Evolutionary conservation across 176 grass and related monocot species (phyloP).

Genomic region (Phragmites australis): DNA sequence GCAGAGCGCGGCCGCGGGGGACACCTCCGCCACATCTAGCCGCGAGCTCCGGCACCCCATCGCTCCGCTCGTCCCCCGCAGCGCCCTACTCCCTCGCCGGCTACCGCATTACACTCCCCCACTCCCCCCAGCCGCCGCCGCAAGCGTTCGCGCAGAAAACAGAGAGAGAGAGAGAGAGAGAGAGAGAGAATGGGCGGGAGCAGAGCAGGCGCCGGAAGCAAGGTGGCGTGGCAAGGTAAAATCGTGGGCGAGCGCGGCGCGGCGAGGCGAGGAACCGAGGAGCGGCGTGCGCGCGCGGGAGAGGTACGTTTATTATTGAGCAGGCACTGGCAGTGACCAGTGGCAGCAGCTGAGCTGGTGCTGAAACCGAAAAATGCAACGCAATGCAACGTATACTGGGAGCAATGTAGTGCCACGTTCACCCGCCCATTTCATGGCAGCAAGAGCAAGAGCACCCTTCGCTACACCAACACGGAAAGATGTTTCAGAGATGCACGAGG

Average conservation of each 20-base stretch:
- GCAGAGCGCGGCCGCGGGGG: conserved; percentile 64
- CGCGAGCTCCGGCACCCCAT: conserved; percentile 90
- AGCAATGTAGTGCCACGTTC: neutral
- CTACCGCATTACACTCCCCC: conserved; percentile 36
- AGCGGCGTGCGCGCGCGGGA: conserved; percentile 7
- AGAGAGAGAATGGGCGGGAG: neutral
- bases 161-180: too few relatives aligned
- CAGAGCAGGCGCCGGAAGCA: neutral
- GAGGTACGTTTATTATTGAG: conserved; percentile 38
- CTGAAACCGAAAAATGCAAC: neutral
- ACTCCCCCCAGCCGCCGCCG: neutral
- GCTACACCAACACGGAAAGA: conserved; percentile 20
- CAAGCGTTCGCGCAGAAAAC: neutral
- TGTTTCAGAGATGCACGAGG: neutral
- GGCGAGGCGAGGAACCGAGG: neutral
- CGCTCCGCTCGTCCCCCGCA: neutral
- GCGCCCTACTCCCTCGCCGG: conserved; percentile 4
- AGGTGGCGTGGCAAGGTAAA: neutral
- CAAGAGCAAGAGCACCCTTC: neutral
- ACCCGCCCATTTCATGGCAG: neutral
- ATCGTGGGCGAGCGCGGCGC: conserved; percentile 12
- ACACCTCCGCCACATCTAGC: conserved; percentile 54
- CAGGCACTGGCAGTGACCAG: neutral
- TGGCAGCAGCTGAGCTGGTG: neutral
- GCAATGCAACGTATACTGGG: neutral